Evolutionary conservation across 139 green algal species (phyloP), one percentile per base, ranked within the genome.

Genomic region (Haematococcus lacustris): DNA sequence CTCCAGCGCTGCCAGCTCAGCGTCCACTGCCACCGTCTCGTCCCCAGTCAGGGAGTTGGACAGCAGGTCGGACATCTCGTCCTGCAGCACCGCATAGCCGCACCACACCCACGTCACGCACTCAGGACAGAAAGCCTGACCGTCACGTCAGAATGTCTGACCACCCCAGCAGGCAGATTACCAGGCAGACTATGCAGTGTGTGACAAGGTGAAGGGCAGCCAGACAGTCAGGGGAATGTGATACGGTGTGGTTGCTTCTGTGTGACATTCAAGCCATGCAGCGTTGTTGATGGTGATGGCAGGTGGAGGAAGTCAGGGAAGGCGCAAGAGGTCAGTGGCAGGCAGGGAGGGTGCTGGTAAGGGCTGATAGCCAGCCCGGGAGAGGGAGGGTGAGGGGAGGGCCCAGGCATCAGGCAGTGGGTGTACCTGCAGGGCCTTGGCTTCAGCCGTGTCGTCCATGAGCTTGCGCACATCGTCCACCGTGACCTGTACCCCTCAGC

Each of bases 381-480:
- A 57, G 59, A 25, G 59, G 21, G 21, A 5, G 23, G 57, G 57
- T 32, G 34, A 30, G 26, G 34, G 6, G 17, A 51, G 30, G 43
- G 5, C 4, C 63, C 9, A 5, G 26, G 23, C 34, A 65, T 43
- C 9, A 47, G 23, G 30, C 60, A 26, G 5, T 41, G 13, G 23
- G 26, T 57, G 9, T 59, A 88, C 82, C 82, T 92, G 82, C 71
- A 93, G 92, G 32, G 85, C 88, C 73, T 85, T 86, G 2, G 91
- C 87, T 68, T 94, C 89, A n/a, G 83, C 86, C 25, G 83, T 90
- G 41, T 97, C 89, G 25, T 91, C 87, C 76, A 86, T 87, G 60
- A 93, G 80, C 71, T 79, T 73, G 75, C 94, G 80, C 32, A 97
- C 82, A 50, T 97, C 92, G 50, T 95, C 92, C 67, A 97, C 57